Percentiles rank a stretch among this genome's conserved stretches.
These are phyloP conservation scores for Stephanodiscus minutulus DNA, from an alignment of 108 stramenopile genomes.

Conservation along the genomic window DNA sequence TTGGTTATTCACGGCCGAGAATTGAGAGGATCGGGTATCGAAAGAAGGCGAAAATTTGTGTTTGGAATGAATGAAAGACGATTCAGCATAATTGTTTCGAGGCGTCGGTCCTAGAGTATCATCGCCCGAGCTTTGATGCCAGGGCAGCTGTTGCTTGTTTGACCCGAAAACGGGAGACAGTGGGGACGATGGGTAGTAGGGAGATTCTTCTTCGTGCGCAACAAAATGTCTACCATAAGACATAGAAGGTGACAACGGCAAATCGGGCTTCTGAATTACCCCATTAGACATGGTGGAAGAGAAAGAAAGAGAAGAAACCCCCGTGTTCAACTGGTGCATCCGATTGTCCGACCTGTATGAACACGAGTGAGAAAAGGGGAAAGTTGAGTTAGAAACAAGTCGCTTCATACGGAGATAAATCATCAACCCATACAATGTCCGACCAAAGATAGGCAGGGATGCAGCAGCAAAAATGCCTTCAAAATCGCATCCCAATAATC, in stretches of 20 bases:
- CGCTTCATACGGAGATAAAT: not conserved
- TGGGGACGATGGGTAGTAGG: conserved; percentile 29
- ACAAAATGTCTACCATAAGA: conserved; percentile 18
- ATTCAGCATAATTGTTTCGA: conserved; percentile 15
- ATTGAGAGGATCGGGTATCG: conserved; percentile 16
- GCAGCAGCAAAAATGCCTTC: too few relatives aligned
- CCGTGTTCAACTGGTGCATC: conserved; percentile 26
- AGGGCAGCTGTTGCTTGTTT: conserved; percentile 11
- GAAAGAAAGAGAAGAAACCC: conserved; percentile 24
- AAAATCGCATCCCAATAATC: not conserved
- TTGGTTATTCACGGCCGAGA: conserved; percentile 21
- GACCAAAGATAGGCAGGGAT: not conserved
- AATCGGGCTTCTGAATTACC: conserved; percentile 18
- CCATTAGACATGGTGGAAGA: conserved; percentile 31
- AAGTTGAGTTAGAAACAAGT: not conserved
- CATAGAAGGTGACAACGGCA: conserved; percentile 10
- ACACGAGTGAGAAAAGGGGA: not conserved
- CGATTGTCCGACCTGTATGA: conserved; percentile 22
- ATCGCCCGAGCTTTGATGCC: conserved; percentile 24
- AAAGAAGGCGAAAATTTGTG: conserved; percentile 19
- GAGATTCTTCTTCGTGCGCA: conserved; percentile 20
- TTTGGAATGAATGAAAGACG: conserved; percentile 19
- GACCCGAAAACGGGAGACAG: conserved; percentile 20
- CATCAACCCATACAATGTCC: not conserved
- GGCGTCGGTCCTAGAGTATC: conserved; percentile 22